These are phyloP conservation scores for Colletotrichum spaethianum DNA, from an alignment of 2,329 filamentous ascomycete species.

Conservation along the genomic window DNA sequence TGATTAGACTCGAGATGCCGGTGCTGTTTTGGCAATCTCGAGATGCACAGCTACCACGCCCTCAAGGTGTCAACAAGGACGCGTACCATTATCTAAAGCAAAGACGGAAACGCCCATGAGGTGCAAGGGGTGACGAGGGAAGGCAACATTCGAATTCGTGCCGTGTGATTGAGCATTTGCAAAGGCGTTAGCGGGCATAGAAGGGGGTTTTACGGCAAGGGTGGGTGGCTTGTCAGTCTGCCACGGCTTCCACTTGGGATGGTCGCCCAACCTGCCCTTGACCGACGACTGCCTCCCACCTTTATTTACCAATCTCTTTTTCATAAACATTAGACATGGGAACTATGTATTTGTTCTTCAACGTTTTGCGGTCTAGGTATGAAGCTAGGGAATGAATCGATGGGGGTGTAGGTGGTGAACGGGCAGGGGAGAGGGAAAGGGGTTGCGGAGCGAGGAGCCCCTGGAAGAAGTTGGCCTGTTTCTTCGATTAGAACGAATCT, in stretches of 20 bases:
- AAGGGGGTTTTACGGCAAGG: neutral
- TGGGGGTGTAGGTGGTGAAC: neutral
- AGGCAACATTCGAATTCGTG: neutral
- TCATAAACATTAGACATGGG: constrained; percentile 9
- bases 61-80: neutral
- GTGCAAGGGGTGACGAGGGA: neutral
- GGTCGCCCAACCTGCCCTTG: neutral
- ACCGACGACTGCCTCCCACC: neutral
- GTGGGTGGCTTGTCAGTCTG: constrained; percentile 1
- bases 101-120: neutral
- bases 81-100: neutral
- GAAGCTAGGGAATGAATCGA: neutral
- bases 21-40: neutral
- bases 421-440: neutral
- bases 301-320: constrained; percentile 10
- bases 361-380: neutral
- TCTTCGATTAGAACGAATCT: neutral
- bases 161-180: constrained; percentile 17
- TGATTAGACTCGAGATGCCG: constrained; percentile 50
- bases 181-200: constrained; percentile 37
- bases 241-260: neutral
- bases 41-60: neutral
- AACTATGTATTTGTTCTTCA: neutral
- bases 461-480: neutral
- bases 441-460: neutral